Evolutionary conservation across 176 grass and related monocot genomes (phyloP).

Genomic region (Zea luxurians): DNA sequence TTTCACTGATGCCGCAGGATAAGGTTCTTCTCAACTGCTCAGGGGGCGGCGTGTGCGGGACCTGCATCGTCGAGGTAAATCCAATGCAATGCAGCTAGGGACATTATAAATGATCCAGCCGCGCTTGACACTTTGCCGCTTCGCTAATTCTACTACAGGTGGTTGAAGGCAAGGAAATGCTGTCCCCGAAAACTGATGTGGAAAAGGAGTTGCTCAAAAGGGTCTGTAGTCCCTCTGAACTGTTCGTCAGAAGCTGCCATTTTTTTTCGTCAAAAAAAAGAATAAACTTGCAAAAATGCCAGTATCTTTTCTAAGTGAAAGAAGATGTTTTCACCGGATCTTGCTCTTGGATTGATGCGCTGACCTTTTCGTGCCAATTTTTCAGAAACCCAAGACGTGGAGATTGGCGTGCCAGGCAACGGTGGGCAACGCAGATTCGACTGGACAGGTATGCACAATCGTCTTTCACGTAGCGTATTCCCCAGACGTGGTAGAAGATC

Average conservation of each 20-base stretch:
- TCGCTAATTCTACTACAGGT: constrained; percentile 41
- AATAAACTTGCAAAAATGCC: background rate
- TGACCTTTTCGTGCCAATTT: background rate
- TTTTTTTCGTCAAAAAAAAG: background rate
- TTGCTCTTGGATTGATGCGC: no score
- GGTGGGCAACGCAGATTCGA: constrained; percentile 78
- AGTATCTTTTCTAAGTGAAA: background rate
- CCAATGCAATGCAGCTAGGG: background rate
- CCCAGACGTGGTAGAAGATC: no score
- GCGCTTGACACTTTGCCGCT: background rate
- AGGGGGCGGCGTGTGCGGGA: constrained; percentile 74
- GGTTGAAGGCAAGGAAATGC: constrained; percentile 71
- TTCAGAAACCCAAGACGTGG: constrained; percentile 88
- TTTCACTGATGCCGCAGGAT: constrained; percentile 48
- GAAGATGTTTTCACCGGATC: no score
- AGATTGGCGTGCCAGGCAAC: constrained; percentile 88
- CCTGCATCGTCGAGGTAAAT: constrained; percentile 85
- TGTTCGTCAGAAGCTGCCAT: background rate
- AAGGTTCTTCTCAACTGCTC: constrained; percentile 59
- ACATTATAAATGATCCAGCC: no score
- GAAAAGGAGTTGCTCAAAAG: constrained; percentile 81
- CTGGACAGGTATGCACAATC: constrained; percentile 55
- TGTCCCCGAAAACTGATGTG: constrained; percentile 61
- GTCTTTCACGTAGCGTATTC: background rate
- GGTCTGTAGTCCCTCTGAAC: constrained; percentile 32